Conservation (phyloP, 495 filamentous ascomycete genomes). For the Talaromyces adpressus region DNA sequence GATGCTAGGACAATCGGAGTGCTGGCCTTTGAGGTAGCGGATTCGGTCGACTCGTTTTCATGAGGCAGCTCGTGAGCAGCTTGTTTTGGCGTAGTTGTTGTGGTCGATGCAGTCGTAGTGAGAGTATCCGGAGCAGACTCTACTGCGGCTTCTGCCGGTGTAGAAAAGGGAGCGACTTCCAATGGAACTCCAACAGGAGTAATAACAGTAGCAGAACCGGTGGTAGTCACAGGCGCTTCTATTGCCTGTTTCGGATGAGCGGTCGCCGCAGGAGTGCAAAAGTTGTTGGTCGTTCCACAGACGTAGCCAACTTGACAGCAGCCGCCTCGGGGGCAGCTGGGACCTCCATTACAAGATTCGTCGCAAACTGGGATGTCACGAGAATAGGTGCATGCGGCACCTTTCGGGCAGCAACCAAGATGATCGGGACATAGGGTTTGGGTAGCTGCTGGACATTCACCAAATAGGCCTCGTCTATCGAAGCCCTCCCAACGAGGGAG, state of each 20-base stretch:
- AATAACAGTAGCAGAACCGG: neutral
- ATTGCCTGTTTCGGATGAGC: neutral
- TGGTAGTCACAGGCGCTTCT: neutral
- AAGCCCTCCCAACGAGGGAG: neutral
- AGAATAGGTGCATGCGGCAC: constrained; percentile 8
- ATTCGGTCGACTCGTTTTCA: neutral
- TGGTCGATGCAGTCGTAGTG: neutral
- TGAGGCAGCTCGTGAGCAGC: no score
- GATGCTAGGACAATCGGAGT: neutral
- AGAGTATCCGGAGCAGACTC: neutral
- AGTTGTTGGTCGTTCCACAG: constrained; percentile 6
- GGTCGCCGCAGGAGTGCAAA: constrained; percentile 4
- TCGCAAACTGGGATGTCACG: constrained; percentile 5
- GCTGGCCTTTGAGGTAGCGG: neutral
- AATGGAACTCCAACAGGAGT: neutral
- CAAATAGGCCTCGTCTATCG: neutral
- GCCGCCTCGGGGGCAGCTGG: constrained; percentile 2
- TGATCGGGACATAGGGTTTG: constrained; percentile 1
- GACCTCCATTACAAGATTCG: constrained; percentile 1
- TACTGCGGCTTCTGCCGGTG: neutral
- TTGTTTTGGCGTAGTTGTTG: neutral
- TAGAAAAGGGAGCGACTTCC: neutral
- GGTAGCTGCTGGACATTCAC: neutral
- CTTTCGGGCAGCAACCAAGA: constrained; percentile 4
- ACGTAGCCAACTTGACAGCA: constrained; percentile 7